Conservation (phyloP, 2,329 filamentous ascomycete species). For the Parascedosporium putredinis region DNA sequence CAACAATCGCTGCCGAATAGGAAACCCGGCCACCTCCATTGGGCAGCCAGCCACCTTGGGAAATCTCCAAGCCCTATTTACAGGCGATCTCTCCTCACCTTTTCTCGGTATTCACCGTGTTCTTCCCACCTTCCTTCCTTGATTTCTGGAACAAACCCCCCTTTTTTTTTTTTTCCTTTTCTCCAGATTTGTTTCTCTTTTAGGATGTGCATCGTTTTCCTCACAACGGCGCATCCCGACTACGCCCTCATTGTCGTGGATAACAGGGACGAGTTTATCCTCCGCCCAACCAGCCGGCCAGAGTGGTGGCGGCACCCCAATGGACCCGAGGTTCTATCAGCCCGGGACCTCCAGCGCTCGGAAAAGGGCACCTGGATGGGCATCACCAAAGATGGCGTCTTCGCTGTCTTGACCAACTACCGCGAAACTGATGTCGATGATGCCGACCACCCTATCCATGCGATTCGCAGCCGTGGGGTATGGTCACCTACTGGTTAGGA, state of each 20-base stretch:
- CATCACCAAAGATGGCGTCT: constrained; percentile 46
- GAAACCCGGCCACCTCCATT: not conserved
- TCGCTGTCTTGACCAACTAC: constrained; percentile 59
- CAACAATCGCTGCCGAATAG: not conserved
- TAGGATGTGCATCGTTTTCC: constrained; percentile 65
- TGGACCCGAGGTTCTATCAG: constrained; percentile 41
- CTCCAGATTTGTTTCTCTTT: not conserved
- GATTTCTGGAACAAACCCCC: not conserved
- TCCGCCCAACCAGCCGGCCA: constrained; percentile 51
- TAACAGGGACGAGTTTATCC: constrained; percentile 67
- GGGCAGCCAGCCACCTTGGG: too few relatives aligned
- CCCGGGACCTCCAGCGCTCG: constrained; percentile 49
- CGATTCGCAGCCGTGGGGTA: constrained; percentile 49
- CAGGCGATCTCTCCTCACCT: too few relatives aligned
- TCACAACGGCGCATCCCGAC: constrained; percentile 64
- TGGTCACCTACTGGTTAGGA: constrained; percentile 54
- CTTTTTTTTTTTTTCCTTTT: not conserved
- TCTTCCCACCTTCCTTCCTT: not conserved
- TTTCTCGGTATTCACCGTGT: not conserved
- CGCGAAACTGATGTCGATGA: constrained; percentile 43
- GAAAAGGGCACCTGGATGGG: constrained; percentile 59
- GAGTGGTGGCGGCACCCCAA: constrained; percentile 49
- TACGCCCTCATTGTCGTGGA: constrained; percentile 68
- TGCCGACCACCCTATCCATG: constrained; percentile 40
- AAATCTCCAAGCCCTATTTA: too few relatives aligned